phyloP scores from a whole-genome alignment of 805 yeast genomes.

The Candida sithepensis region DNA sequence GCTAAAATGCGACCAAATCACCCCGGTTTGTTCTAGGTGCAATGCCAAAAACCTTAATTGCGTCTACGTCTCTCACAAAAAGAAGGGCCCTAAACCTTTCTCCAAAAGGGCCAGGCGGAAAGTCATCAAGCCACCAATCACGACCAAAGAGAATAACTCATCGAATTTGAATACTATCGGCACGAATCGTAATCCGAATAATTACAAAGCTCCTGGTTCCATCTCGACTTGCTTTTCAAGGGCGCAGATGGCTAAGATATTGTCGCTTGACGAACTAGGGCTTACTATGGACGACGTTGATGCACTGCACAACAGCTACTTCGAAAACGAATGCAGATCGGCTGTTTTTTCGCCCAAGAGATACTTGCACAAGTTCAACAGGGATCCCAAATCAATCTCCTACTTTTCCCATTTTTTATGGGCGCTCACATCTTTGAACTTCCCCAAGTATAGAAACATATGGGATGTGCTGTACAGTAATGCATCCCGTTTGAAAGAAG shows the following conservation, averaged over 20 bases:
- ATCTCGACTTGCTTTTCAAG: too few relatives aligned
- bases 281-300: slow-evolving; percentile 20
- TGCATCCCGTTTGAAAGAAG: slow-evolving; percentile 12
- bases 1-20: slow-evolving; percentile 28
- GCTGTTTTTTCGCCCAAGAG: slow-evolving; percentile 22
- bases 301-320: slow-evolving; percentile 18
- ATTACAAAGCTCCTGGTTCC: too few relatives aligned
- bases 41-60: slow-evolving; percentile 16
- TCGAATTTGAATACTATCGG: too few relatives aligned
- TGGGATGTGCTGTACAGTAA: slow-evolving; percentile 18
- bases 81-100: slow-evolving; percentile 31
- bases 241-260: too few relatives aligned
- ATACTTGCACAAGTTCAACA: slow-evolving; percentile 16
- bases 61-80: slow-evolving; percentile 25
- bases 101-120: not conserved
- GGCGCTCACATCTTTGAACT: slow-evolving; percentile 17
- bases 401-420: slow-evolving; percentile 24
- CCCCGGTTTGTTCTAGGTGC: slow-evolving; percentile 28
- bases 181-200: too few relatives aligned
- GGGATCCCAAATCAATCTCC: slow-evolving; percentile 16
- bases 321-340: slow-evolving; percentile 7
- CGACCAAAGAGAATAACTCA: not conserved
- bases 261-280: slow-evolving; percentile 15
- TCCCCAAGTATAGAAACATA: slow-evolving; percentile 16
- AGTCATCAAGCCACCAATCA: not conserved